Conservation (phyloP, 495 filamentous ascomycete genomes). For the Xylaria palmicola region DNA sequence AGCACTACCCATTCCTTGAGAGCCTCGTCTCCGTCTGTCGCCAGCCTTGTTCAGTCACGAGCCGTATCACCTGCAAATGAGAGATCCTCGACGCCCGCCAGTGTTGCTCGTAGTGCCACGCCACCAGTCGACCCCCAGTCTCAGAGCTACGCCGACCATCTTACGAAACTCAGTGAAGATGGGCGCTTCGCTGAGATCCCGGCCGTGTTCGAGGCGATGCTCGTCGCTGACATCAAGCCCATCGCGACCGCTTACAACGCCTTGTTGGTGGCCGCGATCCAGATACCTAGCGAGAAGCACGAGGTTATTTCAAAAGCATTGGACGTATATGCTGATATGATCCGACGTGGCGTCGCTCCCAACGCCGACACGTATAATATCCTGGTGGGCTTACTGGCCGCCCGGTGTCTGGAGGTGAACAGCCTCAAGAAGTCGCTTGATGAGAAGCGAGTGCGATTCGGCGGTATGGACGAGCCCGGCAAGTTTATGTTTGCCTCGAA, state of each 20-base stretch:
- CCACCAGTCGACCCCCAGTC: conserved; percentile 56
- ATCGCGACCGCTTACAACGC: conserved; percentile 86
- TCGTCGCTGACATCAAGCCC: conserved; percentile 73
- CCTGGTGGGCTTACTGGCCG: conserved; percentile 75
- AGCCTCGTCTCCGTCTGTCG: conserved; percentile 37
- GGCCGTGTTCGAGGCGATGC: conserved; percentile 81
- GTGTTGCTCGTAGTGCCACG: conserved; percentile 43
- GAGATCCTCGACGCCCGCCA: conserved; percentile 39
- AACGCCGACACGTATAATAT: conserved; percentile 84
- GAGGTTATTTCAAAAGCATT: conserved; percentile 86
- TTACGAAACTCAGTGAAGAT: conserved; percentile 66
- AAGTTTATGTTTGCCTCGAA: conserved; percentile 89
- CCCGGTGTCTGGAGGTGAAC: conserved; percentile 70
- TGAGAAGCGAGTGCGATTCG: conserved; percentile 73
- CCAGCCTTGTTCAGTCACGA: conserved; percentile 39
- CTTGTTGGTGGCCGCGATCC: conserved; percentile 76
- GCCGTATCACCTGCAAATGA: conserved; percentile 36
- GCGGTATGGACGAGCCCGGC: conserved; percentile 80
- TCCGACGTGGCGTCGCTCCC: conserved; percentile 76
- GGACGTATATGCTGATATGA: conserved; percentile 95
- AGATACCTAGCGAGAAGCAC: conserved; percentile 67
- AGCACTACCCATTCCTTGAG: conserved; percentile 36
- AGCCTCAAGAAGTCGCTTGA: conserved; percentile 68
- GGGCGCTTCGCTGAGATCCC: conserved; percentile 81
- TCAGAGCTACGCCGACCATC: conserved; percentile 68